phyloP scores from a whole-genome alignment of 805 yeast genomes.

The Myxozyma udenii region DNA sequence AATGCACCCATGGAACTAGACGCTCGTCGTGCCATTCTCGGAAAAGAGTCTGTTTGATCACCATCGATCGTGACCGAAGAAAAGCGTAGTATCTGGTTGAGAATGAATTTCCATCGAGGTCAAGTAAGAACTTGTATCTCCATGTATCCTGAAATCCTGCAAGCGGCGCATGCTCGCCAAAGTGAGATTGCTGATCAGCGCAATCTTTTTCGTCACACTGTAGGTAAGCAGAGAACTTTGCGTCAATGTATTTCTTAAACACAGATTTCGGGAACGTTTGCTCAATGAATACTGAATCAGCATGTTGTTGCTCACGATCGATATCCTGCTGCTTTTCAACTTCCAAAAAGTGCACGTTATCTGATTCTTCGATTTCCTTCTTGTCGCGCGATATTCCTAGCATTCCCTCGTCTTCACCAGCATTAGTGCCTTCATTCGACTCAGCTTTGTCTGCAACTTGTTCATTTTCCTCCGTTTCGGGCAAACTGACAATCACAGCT shows the following conservation, averaged over 20 bases:
- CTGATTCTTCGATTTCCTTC: conserved; percentile 3
- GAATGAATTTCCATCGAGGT: conserved; percentile 31
- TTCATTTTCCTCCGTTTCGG: neutral
- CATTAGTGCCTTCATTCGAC: neutral
- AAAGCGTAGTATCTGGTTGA: conserved; percentile 30
- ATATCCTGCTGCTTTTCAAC: conserved; percentile 9
- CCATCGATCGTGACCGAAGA: conserved; percentile 25
- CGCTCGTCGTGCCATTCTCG: conserved; percentile 33
- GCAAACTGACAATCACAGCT: neutral
- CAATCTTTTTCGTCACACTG: conserved; percentile 28
- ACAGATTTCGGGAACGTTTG: conserved; percentile 8
- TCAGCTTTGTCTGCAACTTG: neutral
- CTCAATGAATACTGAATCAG: conserved; percentile 18
- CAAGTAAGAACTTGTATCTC: conserved; percentile 29
- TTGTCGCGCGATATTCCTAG: conserved; percentile 6
- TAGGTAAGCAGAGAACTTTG: conserved; percentile 12
- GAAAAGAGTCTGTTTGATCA: conserved; percentile 30
- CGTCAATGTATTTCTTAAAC: conserved; percentile 7
- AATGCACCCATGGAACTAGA: conserved; percentile 32
- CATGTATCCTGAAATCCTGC: conserved; percentile 20
- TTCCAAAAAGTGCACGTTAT: conserved; percentile 5
- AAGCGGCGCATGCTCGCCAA: conserved; percentile 16
- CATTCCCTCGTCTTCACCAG: conserved; percentile 11
- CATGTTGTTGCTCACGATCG: conserved; percentile 11
- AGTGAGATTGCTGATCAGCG: conserved; percentile 5